These are phyloP conservation scores for Globisporangium parvum DNA, from an alignment of 352 stramenopile genomes.

Conservation along the genomic window DNA sequence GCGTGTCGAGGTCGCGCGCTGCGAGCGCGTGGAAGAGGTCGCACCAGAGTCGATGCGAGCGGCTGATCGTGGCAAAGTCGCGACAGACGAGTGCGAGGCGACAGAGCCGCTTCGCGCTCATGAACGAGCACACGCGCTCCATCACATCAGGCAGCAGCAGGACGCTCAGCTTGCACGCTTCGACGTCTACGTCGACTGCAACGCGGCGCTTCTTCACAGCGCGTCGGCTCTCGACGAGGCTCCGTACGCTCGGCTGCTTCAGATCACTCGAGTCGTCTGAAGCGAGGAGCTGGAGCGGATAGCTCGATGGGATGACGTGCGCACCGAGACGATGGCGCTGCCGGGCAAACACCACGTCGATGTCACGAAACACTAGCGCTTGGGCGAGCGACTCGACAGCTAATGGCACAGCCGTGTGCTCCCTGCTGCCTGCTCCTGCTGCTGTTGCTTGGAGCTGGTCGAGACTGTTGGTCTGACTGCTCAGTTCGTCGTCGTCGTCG, in stretches of 20 bases:
- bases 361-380: conserved; percentile 5
- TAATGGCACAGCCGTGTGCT: neutral
- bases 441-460: neutral
- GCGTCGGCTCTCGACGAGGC: too few relatives aligned
- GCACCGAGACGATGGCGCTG: conserved; percentile 23
- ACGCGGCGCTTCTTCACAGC: conserved; percentile 7
- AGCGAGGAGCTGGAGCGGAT: neutral
- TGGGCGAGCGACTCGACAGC: neutral
- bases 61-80: conserved; percentile 32
- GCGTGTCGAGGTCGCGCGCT: conserved; percentile 4
- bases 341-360: conserved; percentile 13
- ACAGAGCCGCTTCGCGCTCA: conserved; percentile 65
- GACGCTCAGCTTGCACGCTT: conserved; percentile 42
- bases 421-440: neutral
- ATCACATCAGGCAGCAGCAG: conserved; percentile 57
- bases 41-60: conserved; percentile 29
- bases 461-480: neutral
- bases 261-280: neutral
- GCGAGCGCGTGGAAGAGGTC: conserved; percentile 27
- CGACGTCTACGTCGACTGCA: conserved; percentile 21
- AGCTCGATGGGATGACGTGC: conserved; percentile 14
- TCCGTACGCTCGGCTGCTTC: neutral
- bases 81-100: conserved; percentile 50
- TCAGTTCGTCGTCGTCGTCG: conserved; percentile 14
- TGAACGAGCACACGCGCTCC: conserved; percentile 60